Conservation (phyloP, 75 land plant species). For the Sequoia sempervirens region DNA sequence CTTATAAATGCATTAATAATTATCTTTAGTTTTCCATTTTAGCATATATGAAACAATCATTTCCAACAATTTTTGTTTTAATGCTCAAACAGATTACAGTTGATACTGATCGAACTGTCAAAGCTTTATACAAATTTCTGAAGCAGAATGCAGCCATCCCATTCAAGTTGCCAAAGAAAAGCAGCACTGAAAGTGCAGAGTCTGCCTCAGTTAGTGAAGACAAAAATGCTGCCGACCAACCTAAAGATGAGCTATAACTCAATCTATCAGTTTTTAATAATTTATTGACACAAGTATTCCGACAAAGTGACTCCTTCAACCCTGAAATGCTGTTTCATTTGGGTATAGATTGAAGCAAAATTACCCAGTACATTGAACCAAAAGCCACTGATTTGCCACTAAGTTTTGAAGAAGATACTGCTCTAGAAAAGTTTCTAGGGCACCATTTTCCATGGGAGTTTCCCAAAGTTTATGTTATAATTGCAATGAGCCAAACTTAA, state of each 20-base stretch:
- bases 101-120: constrained; percentile 76
- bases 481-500: background rate
- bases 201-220: constrained; percentile 1
- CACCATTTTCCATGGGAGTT: background rate
- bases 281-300: background rate
- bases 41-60: background rate
- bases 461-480: constrained; percentile 1
- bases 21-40: background rate
- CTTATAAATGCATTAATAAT: background rate
- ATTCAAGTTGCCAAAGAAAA: constrained; percentile 67
- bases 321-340: background rate
- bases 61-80: background rate
- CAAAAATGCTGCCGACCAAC: background rate
- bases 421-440: background rate
- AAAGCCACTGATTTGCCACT: background rate
- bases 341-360: background rate
- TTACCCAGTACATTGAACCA: background rate
- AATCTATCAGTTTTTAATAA: too few species aligned
- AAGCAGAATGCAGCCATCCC: constrained; percentile 89
- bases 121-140: constrained; percentile 82
- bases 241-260: constrained; percentile 5
- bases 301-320: background rate
- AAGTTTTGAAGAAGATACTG: background rate
- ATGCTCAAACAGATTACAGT: constrained; percentile 51
- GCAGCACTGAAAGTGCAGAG: background rate